Conservation (phyloP, 2,329 filamentous ascomycete genomes). For the Penicillium sp. region DNA sequence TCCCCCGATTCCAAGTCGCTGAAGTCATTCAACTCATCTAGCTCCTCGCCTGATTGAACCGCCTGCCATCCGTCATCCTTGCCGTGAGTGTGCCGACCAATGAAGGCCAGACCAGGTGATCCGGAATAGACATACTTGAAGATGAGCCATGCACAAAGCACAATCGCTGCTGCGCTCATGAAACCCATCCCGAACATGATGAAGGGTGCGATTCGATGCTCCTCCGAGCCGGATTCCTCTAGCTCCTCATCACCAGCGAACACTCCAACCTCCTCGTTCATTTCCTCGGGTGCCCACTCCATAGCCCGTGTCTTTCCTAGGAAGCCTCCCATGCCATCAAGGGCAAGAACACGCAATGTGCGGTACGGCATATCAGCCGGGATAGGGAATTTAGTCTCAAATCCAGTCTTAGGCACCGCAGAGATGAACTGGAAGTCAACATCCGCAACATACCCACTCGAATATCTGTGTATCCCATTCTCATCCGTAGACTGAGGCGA, state of each 20-base stretch:
- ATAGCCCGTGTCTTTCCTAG: constrained; percentile 20
- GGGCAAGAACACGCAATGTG: constrained; percentile 23
- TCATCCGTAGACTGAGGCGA: background rate
- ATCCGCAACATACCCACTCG: background rate
- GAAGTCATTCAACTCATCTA: constrained; percentile 2
- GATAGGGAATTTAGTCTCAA: constrained; percentile 31
- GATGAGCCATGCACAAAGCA: constrained; percentile 1
- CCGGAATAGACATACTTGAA: background rate
- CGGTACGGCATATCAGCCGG: constrained; percentile 8
- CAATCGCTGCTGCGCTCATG: constrained; percentile 1
- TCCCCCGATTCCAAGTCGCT: constrained; percentile 3
- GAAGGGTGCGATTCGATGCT: background rate
- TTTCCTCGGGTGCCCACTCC: constrained; percentile 21
- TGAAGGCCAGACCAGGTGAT: background rate
- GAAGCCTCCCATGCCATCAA: constrained; percentile 21
- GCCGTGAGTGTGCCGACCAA: background rate
- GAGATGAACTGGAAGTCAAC: constrained; percentile 19
- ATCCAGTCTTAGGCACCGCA: constrained; percentile 25
- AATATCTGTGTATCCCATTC: background rate
- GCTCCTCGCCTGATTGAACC: background rate
- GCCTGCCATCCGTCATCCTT: background rate
- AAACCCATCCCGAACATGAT: constrained; percentile 6
- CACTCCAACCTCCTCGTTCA: constrained; percentile 10
- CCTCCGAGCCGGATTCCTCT: background rate
- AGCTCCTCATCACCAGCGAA: constrained; percentile 6